phyloP scores from a whole-genome alignment of 2,329 filamentous ascomycete species.

The Colletotrichum higginsianum region DNA sequence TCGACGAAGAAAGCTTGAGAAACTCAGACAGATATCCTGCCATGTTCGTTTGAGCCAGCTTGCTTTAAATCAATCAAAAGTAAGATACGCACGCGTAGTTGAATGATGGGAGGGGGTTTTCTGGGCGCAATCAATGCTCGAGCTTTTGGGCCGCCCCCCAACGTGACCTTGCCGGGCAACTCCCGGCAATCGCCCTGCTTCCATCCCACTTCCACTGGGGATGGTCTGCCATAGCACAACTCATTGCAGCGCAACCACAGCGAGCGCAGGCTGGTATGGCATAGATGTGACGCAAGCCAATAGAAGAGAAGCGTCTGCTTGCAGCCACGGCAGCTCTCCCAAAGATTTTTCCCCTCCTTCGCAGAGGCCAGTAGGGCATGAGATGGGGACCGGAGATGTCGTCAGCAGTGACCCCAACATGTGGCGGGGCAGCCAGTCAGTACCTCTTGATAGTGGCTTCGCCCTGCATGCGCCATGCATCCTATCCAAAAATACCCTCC shows the following conservation, averaged over 20 bases:
- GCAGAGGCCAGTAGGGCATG: slow-evolving; percentile 12
- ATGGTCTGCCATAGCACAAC: not conserved
- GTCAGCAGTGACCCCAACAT: slow-evolving; percentile 36
- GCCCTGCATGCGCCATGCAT: not conserved
- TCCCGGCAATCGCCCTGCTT: slow-evolving; percentile 1
- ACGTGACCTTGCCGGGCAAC: slow-evolving; percentile 5
- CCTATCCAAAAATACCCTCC: slow-evolving; percentile 31
- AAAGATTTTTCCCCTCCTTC: too few relatives aligned
- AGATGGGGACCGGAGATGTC: slow-evolving; percentile 27
- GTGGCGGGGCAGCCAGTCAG: slow-evolving; percentile 22
- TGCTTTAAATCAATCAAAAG: slow-evolving; percentile 10
- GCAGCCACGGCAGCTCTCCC: slow-evolving; percentile 6
- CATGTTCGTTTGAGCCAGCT: not conserved
- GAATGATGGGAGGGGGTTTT: not conserved
- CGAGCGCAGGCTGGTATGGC: slow-evolving; percentile 1
- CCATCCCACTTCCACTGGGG: not conserved
- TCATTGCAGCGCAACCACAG: not conserved
- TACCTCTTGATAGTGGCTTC: slow-evolving; percentile 20
- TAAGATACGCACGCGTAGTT: not conserved
- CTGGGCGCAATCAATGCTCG: slow-evolving; percentile 6
- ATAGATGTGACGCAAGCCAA: slow-evolving; percentile 28
- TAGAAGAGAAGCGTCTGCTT: not conserved
- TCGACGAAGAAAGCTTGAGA: not conserved
- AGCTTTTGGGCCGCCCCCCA: not conserved
- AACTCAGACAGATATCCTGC: not conserved